Evolutionary conservation across 768 basidiomycete genomes (phyloP).

Genomic region (Myochromella boudieri): DNA sequence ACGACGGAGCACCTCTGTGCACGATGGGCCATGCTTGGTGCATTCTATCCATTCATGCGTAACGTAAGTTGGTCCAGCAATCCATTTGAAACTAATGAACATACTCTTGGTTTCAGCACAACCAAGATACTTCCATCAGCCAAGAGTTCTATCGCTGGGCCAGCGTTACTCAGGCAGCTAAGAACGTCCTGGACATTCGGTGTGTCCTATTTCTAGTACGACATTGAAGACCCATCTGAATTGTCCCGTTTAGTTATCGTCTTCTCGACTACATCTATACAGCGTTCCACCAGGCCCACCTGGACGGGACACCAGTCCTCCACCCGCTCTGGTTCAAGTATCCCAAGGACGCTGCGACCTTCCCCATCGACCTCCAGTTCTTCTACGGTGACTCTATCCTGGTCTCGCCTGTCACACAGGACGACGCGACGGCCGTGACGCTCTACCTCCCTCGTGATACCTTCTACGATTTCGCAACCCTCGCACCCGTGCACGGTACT

Average conservation of each 20-base stretch:
- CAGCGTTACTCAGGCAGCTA: conserved; percentile 54
- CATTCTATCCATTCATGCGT: conserved; percentile 79
- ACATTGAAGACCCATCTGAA: not conserved
- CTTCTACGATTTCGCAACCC: conserved; percentile 63
- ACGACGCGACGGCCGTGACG: conserved; percentile 54
- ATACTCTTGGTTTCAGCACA: conserved; percentile 40
- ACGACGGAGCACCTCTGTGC: conserved; percentile 70
- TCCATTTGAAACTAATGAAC: not conserved
- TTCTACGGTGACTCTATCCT: conserved; percentile 67
- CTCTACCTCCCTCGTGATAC: conserved; percentile 63
- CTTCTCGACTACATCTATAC: conserved; percentile 73
- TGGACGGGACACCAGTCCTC: conserved; percentile 61
- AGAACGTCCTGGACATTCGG: conserved; percentile 60
- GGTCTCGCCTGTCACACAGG: conserved; percentile 66
- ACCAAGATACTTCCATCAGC: conserved; percentile 46
- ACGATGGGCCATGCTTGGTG: conserved; percentile 75
- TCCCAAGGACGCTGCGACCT: conserved; percentile 60
- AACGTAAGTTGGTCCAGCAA: conserved; percentile 47
- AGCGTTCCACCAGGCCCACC: conserved; percentile 56
- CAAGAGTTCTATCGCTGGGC: conserved; percentile 75
- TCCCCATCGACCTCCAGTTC: conserved; percentile 63
- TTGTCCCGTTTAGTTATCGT: conserved; percentile 45
- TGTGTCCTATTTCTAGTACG: conserved; percentile 23
- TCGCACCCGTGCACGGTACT: conserved; percentile 43
- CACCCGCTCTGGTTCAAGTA: conserved; percentile 67